A percentile compares a stretch with the other conserved stretches of the same genome.
Conservation (phyloP, 163 green algal species). For the Scenedesmus sp. region DNA sequence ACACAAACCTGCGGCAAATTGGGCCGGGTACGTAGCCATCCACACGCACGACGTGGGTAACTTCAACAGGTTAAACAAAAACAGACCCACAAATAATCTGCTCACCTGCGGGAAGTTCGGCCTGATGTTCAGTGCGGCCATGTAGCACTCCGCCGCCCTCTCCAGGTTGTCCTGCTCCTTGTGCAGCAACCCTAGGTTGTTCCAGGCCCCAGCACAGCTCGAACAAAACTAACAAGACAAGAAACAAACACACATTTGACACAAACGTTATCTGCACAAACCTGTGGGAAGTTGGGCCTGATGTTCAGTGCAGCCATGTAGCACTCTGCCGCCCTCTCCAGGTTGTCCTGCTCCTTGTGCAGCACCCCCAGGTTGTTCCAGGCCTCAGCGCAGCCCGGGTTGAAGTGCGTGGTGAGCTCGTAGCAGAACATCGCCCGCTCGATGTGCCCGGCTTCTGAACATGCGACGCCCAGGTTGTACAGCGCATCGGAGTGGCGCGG, state of each 20-base stretch:
- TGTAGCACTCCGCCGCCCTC: conserved; percentile 85
- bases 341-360: conserved; percentile 81
- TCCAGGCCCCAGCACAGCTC: conserved; percentile 60
- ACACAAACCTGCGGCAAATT: no score
- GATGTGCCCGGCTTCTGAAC: conserved; percentile 75
- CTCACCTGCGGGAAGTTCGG: conserved; percentile 73
- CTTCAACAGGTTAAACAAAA: no score
- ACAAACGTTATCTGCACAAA: not conserved
- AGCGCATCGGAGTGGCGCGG: conserved; percentile 80
- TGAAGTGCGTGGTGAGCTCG: conserved; percentile 81
- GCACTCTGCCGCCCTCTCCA: conserved; percentile 80
- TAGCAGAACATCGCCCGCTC: conserved; percentile 80
- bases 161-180: conserved; percentile 83
- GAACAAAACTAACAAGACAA: no score
- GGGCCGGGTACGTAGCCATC: no score
- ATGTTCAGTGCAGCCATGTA: conserved; percentile 87
- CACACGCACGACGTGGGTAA: no score
- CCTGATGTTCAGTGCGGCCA: conserved; percentile 78
- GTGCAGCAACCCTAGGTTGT: conserved; percentile 93
- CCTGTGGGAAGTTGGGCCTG: conserved; percentile 74
- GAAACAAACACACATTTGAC: no score
- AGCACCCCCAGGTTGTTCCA: conserved; percentile 94
- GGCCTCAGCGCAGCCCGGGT: conserved; percentile 82
- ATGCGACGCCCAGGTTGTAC: conserved; percentile 96
- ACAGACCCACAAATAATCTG: no score